Base-by-base conservation (phyloP, 2,329 filamentous ascomycete genomes). In the Cladophialophora exuberans region DNA sequence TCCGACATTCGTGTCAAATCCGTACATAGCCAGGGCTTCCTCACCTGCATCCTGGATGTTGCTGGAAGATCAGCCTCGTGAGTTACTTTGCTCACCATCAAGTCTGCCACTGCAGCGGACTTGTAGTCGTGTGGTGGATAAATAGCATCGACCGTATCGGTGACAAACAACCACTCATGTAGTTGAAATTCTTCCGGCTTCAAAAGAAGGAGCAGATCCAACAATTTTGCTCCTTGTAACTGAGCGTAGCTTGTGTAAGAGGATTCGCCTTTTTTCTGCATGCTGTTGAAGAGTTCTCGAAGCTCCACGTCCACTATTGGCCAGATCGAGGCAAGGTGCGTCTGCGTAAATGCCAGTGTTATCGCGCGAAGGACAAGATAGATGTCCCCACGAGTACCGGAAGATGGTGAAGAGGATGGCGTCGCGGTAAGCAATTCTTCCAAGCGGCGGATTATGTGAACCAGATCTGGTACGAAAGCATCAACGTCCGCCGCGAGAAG, bases 131-230 rank as follows among this genome's bases (percentile, higher is more conserved):
- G 74, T 0, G 90, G 86, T 10, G 89, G 85, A 72, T 99, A 96
- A 28, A 99, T 89, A 1, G 94, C 92, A 66, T 99, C 94, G 61
- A 97, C 92, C 11, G 93, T 97, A 72, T 99, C 94, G 1, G 91
- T 96, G 52, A 99, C 86, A 71, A 96, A 99, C 3, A 97, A 83
- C 94, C 94, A 99, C 76, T 97, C 90, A 66, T 96, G 88, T n/a
- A 97, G 82, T 71, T 97, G 94, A 73, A 97, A 99, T 70, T 99
- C 94, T 64, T 99, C 94, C 0, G 92, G 93, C 3, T 89, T 87
- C 6, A 92, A 79, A 38, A 90, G 86, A 11, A 97, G 82, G n/a
- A 99, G 79, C 17, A 91, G 78, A 67, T 99, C 94, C 3, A 99
- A 81, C 2, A 99, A 80, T 69, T 97, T 99, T 74, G 92, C 97